Percentiles rank a stretch among this genome's conserved stretches.
Conservation (phyloP, 768 basidiomycete genomes). For the Strobilomyces echinocephalus region DNA sequence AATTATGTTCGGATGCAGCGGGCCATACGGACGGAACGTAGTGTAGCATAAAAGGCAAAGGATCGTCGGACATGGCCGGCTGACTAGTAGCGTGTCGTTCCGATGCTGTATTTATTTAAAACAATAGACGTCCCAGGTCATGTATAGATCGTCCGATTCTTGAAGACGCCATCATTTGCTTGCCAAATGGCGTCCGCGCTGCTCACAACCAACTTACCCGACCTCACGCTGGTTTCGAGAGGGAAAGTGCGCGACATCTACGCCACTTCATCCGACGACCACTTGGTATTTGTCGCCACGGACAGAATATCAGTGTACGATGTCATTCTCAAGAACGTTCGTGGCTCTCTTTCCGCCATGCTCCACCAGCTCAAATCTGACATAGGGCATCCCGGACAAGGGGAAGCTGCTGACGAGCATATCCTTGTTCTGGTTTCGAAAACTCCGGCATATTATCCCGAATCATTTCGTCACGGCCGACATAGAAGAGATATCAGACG, state of each 20-base stretch:
- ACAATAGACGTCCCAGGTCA: slow-evolving; percentile 1
- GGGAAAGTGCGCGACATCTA: slow-evolving; percentile 99
- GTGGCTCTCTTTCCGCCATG: slow-evolving; percentile 27
- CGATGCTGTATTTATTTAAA: slow-evolving; percentile 8
- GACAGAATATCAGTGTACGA: slow-evolving; percentile 98
- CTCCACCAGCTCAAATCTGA: background rate
- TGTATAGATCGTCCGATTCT: background rate
- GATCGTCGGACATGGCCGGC: slow-evolving; percentile 8
- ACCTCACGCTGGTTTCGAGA: slow-evolving; percentile 67
- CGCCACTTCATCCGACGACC: slow-evolving; percentile 58
- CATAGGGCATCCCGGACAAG: slow-evolving; percentile 90
- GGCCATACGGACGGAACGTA: too few relatives aligned
- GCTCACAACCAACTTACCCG: slow-evolving; percentile 53
- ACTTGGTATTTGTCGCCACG: slow-evolving; percentile 88
- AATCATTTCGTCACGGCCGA: slow-evolving; percentile 84
- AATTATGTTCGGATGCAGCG: slow-evolving; percentile 13
- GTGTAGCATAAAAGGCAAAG: slow-evolving; percentile 19
- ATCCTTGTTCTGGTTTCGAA: slow-evolving; percentile 94
- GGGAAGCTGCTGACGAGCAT: slow-evolving; percentile 85
- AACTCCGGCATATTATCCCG: slow-evolving; percentile 72
- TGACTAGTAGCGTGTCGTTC: slow-evolving; percentile 9
- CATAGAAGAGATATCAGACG: slow-evolving; percentile 77
- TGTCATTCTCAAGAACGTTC: slow-evolving; percentile 87
- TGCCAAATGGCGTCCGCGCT: slow-evolving; percentile 35
- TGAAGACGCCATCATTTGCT: background rate